These are phyloP conservation scores for Colletotrichum tofieldiae DNA, from an alignment of 2,329 filamentous ascomycete species.

Conservation along the genomic window DNA sequence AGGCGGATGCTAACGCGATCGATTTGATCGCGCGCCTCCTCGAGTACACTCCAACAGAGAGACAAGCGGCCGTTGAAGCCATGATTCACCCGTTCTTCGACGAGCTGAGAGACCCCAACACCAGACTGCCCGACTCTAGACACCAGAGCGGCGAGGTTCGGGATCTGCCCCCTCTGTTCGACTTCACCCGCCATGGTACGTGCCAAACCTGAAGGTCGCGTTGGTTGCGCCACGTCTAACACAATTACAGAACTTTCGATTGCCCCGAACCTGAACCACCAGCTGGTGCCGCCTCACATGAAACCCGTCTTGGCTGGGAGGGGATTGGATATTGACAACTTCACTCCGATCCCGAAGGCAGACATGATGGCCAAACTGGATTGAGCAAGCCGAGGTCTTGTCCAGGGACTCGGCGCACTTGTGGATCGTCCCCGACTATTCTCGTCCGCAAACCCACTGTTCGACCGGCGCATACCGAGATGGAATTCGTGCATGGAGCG, in stretches of 20 bases:
- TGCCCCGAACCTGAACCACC: constrained; percentile 86
- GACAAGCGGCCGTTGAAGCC: constrained; percentile 92
- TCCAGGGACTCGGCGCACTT: constrained; percentile 47
- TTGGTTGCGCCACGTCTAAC: constrained; percentile 17
- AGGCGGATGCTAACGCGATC: constrained; percentile 93
- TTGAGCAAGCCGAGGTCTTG: constrained; percentile 70
- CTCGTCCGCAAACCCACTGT: constrained; percentile 34
- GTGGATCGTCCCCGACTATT: constrained; percentile 42
- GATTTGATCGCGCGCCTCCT: constrained; percentile 94
- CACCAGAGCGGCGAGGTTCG: constrained; percentile 85
- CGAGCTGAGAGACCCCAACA: constrained; percentile 92
- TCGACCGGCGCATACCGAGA: constrained; percentile 49
- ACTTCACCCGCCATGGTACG: constrained; percentile 95
- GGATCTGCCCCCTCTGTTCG: constrained; percentile 90
- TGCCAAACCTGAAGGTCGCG: constrained; percentile 37
- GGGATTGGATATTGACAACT: constrained; percentile 93
- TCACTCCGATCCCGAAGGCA: constrained; percentile 90
- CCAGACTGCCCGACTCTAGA: constrained; percentile 93
- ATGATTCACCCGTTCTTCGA: constrained; percentile 99
- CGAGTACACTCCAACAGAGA: constrained; percentile 97
- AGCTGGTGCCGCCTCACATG: constrained; percentile 89
- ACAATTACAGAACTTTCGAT: constrained; percentile 89
- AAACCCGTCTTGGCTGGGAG: constrained; percentile 80
- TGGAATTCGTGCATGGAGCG: constrained; percentile 48
- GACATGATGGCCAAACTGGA: constrained; percentile 99